Base-by-base conservation (phyloP, 192 early-diverging fungal species). In the Coemansia sp. region DNA sequence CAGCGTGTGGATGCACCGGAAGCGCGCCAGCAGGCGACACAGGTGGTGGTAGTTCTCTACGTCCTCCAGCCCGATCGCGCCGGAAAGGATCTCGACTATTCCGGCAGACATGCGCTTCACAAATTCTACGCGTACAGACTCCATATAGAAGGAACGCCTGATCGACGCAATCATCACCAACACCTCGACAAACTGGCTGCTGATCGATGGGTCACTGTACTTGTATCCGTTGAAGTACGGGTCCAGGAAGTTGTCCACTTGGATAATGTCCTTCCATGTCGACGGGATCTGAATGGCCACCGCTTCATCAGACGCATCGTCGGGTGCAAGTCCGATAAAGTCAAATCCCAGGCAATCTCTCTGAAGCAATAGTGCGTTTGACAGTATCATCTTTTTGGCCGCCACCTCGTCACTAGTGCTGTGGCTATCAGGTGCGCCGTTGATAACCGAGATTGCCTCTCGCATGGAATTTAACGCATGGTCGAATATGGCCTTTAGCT, bases 11-110 rank as follows among this genome's bases (percentile, higher is more conserved):
- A 92, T 89, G 48, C 88, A 83, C 76, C 90, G 88, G 67, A 95
- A 89, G 34, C 93, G 84, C 29, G 89, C 86, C 45, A 96, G 82
- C 70, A 94, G 76, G 17, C 93, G 84, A 63, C 92, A 91, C 64
- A 95, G 86, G 58, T 95, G 92, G 60, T 95, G 92, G 75, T 90
- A 93, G 74, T 91, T 94, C 29, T 88, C 85, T 11, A 87, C 82
- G 46, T 95, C 89, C 29, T 87, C 80, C 40, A 95, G 73, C 10
- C 90, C 87, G 22, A 83, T 73, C 0, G 80, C 82, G 25, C 72
- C 66, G 14, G 79, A 73, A 32, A 96, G 71, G 13, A 95, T 91
- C 53, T 89, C 83, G 1, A 74, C 71, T 2, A 87, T 89, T 25
- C 89, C 92, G 19, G 84, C 76, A 76, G 95, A 85, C 57, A 93